Evolutionary conservation across 1,284 basidiomycete genomes (phyloP), one percentile per base, ranked within the genome.

Genomic region (Clitocybe nebularis): DNA sequence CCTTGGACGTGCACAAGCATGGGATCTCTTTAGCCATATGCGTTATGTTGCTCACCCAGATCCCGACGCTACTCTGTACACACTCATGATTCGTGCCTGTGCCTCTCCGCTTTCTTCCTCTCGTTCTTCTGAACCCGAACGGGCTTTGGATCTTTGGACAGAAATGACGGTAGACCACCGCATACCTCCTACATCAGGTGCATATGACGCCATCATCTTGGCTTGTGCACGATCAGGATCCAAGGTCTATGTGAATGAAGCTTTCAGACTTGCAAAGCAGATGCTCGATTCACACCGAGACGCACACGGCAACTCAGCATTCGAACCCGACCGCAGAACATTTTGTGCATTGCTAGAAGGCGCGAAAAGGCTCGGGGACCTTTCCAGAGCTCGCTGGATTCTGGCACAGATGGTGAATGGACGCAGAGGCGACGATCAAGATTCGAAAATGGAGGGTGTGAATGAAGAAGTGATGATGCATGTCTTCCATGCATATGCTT

Each of bases 11-110:
- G 83, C 86, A 0, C 81, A 89, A 46, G 93, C 89, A 0, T 96
- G 91, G 91, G 91, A 97, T 55, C 74, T 98, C 17, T 98, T 93
- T 61, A 72, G 89, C 2, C 93, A 98, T 61, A 96, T 97, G 90
- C 89, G 96, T 40, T 89, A 97, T 41, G 85, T 89, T 4, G 91
- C 94, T 0, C 93, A 99, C 57, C 83, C 92, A 0, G 66, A 71
- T 2, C 93, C 95, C 0, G 82, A 89, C 47, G 71, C 73, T 2
- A 63, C 75, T 11, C 65, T 94, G 4, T 99, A 94, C 63, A 77
- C 84, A 0, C 61, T 81, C 19, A 96, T 99, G 91, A 93, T 99
- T 53, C 74, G 77, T 1, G 87, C 90, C 0, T 98, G 95, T 52
- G 86, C 84, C 0, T 69, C 64, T 3, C 69, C 73, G 0, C 69